Conservation (phyloP, 257 asterid genomes). For the Salvia miltiorrhiza region DNA sequence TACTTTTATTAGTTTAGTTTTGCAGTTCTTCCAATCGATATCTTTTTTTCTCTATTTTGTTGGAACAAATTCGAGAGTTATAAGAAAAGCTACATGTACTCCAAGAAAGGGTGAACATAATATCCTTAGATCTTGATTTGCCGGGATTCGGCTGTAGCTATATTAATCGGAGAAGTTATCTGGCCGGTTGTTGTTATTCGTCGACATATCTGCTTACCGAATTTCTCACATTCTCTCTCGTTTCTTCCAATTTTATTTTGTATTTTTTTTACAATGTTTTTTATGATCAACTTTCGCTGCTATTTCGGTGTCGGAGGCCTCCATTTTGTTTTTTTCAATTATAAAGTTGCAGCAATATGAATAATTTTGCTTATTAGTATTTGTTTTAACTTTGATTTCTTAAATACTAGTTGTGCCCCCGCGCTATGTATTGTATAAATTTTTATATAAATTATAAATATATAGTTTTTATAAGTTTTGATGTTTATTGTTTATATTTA, state of each 20-base stretch:
- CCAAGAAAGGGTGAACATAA: constrained; percentile 37
- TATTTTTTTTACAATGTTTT: background rate
- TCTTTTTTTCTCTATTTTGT: background rate
- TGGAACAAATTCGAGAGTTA: background rate
- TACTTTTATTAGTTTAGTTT: too few species aligned
- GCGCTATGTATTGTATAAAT: too few species aligned
- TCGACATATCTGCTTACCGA: constrained; percentile 61
- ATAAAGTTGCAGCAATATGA: too few species aligned
- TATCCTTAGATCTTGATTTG: constrained; percentile 42
- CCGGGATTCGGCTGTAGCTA: constrained; percentile 52
- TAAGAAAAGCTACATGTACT: constrained; percentile 40
- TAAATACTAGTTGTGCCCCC: too few species aligned
- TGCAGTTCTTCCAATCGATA: background rate
- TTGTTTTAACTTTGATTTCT: too few species aligned
- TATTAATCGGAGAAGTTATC: constrained; percentile 36
- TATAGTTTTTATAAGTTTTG: too few species aligned
- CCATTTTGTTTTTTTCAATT: too few species aligned
- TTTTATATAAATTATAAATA: too few species aligned
- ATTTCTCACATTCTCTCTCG: constrained; percentile 28
- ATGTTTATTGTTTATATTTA: too few species aligned
- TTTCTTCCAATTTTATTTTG: background rate
- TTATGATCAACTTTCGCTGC: too few species aligned
- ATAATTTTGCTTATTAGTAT: too few species aligned
- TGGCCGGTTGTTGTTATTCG: constrained; percentile 53
- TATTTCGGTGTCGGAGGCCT: too few species aligned